Conservation (phyloP, 2,329 filamentous ascomycete species). For the Paracoccidioides brasiliensis region DNA sequence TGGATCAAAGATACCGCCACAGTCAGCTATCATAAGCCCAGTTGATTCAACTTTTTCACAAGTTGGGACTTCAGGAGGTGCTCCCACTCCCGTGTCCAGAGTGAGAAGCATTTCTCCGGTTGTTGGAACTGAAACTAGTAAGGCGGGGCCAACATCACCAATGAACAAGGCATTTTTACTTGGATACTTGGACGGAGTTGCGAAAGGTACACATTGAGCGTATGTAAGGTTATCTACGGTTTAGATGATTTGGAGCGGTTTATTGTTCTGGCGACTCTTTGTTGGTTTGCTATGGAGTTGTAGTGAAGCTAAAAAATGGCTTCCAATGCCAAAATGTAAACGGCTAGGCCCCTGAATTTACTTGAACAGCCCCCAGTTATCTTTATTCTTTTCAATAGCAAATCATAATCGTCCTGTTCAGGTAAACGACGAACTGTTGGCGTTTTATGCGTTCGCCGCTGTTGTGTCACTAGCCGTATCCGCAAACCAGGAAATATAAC, state of each 20-base stretch:
- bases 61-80: conserved; percentile 4
- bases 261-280: neutral
- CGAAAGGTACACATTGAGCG: conserved; percentile 29
- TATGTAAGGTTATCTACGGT: neutral
- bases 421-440: neutral
- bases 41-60: conserved; percentile 5
- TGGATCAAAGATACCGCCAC: conserved; percentile 7
- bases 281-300: neutral
- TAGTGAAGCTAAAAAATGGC: neutral
- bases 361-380: neutral
- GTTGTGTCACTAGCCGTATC: neutral
- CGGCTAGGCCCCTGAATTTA: neutral
- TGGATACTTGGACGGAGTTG: conserved; percentile 53
- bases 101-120: conserved; percentile 14
- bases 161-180: conserved; percentile 65
- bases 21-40: conserved; percentile 14
- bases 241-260: neutral
- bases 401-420: neutral
- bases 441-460: neutral
- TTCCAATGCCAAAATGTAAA: neutral
- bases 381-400: neutral
- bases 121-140: conserved; percentile 10
- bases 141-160: conserved; percentile 39
- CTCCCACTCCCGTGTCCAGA: conserved; percentile 7
- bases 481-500: neutral